Evolutionary conservation across 306 rosid genomes (phyloP), one percentile per base, ranked within the genome.

Genomic region (Coriaria nepalensis): DNA sequence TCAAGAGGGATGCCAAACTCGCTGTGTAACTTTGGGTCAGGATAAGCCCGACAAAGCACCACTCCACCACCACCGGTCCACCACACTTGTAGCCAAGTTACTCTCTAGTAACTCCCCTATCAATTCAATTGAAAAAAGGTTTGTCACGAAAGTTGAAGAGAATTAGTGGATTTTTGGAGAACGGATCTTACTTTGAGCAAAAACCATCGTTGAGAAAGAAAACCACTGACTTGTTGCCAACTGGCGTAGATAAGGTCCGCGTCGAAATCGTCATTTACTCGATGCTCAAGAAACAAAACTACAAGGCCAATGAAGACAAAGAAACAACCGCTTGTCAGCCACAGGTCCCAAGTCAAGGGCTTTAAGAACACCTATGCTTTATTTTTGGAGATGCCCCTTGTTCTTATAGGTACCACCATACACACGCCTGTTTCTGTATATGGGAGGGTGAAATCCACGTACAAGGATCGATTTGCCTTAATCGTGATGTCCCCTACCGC

Each of bases 1-100:
- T 86, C 39, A 78, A 67, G 4, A 64, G 67, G 2, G 95, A 78
- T 0, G 95, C 66, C 40, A 86, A 56, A 61, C 87, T 81, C 0
- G 93, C 82, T 4, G 87, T 85, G 64, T 81, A 85, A 33, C 92
- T 80, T 53, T 78, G 81, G 40, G 78, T 71, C 10, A 81, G 40
- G 43, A 85, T 68, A 9, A 76, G 68, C 15, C 73, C 79, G 47
- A 79, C 80, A 62, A 76, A 79, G 10, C 59, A 14, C 88, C 94
- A 83, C 50, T 77, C 36, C 0, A 62, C 55, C 53, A 86, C 74
- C 57, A 81, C 87, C 37, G 69, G 38, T 59, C 55, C 53, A 86
- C 74, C 57, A 81, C 87, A 40, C 71, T 40, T 59, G 80, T 78
- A 0, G 76, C 64, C 68, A 59, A 71, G 58, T 73, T 75, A 50